Conservation (phyloP, 73 alveolate genomes). For the Paramecium sexaurelia region DNA sequence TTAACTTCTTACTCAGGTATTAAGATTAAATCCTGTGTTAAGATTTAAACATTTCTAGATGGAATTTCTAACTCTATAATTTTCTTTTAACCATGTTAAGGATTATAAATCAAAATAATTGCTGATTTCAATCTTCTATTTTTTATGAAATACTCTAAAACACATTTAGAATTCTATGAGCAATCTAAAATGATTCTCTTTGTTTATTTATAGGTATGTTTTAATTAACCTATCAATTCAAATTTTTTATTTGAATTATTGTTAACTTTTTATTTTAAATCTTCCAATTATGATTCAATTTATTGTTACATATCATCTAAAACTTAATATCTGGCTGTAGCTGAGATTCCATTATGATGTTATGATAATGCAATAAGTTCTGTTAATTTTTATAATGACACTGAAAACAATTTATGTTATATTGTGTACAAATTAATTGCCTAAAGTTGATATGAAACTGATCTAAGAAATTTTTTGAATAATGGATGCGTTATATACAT, state of each 20-base stretch:
- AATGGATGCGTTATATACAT: neutral
- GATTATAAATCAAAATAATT: neutral
- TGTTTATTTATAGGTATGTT: neutral
- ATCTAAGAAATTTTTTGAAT: neutral
- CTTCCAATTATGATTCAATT: neutral
- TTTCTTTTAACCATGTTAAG: neutral
- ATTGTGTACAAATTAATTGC: neutral
- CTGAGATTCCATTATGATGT: constrained; percentile 19
- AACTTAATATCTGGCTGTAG: neutral
- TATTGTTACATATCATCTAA: neutral
- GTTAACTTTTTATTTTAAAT: neutral
- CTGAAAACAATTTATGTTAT: neutral
- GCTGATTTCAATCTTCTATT: neutral
- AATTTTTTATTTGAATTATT: neutral
- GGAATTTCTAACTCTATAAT: constrained; percentile 2
- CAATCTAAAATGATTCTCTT: constrained; percentile 36
- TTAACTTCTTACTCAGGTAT: neutral
- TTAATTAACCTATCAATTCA: neutral
- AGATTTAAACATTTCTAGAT: neutral
- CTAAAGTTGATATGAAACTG: neutral
- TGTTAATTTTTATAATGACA: neutral
- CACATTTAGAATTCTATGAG: constrained; percentile 5
- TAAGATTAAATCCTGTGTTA: neutral
- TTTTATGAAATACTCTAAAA: neutral
- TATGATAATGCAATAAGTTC: neutral